Evolutionary conservation across 2,329 filamentous ascomycete species (phyloP).

Genomic region (Gnomoniopsis sp.): DNA sequence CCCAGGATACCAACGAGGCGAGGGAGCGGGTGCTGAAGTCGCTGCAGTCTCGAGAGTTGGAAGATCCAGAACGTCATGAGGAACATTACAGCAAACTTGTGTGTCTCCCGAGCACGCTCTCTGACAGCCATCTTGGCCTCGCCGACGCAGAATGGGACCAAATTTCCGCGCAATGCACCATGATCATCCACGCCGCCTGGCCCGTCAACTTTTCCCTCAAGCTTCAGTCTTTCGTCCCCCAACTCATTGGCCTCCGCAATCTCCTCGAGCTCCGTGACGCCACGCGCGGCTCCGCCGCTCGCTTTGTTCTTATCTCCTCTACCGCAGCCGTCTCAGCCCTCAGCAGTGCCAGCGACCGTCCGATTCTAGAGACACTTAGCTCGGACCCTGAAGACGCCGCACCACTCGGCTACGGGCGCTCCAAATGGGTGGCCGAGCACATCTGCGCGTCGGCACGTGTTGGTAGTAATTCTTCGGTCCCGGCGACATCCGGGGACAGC

Average conservation of each 20-base stretch:
- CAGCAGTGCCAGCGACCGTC: background rate
- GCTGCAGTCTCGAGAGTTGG: background rate
- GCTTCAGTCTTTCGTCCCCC: conserved; percentile 43
- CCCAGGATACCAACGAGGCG: conserved; percentile 36
- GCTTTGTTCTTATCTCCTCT: conserved; percentile 26
- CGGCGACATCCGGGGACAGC: conserved; percentile 13
- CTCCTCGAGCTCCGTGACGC: conserved; percentile 29
- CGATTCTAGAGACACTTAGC: conserved; percentile 40
- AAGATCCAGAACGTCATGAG: conserved; percentile 20
- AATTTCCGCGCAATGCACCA: conserved; percentile 40
- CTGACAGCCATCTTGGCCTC: conserved; percentile 45
- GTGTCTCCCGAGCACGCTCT: conserved; percentile 46
- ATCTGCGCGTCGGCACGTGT: conserved; percentile 41
- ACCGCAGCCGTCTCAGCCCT: conserved; percentile 20
- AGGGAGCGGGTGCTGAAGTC: conserved; percentile 36
- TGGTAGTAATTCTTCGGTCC: background rate
- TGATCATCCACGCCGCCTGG: conserved; percentile 51
- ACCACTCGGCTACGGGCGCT: conserved; percentile 51
- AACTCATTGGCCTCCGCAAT: conserved; percentile 44
- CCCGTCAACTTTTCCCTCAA: conserved; percentile 53
- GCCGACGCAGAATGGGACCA: conserved; percentile 33
- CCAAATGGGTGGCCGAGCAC: conserved; percentile 57
- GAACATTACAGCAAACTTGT: conserved; percentile 34
- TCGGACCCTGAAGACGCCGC: conserved; percentile 39
- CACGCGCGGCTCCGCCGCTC: conserved; percentile 9